A percentile compares a stretch with the other conserved stretches of the same genome.
These are phyloP conservation scores for Russula virescens DNA, from an alignment of 768 basidiomycete genomes.

Conservation along the genomic window DNA sequence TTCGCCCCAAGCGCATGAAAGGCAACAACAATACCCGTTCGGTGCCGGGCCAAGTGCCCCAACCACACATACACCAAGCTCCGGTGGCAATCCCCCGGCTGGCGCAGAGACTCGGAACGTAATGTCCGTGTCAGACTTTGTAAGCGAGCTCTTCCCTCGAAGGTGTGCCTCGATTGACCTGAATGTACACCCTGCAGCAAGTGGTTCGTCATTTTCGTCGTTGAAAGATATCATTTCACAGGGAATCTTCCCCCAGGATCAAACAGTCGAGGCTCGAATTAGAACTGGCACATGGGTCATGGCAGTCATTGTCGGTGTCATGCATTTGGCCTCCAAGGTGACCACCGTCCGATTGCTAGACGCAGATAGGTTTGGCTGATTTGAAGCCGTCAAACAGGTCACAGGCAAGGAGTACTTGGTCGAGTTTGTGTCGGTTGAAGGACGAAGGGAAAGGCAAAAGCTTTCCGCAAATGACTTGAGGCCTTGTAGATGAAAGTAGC, in stretches of 20 bases:
- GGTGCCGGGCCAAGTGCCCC: too few species aligned
- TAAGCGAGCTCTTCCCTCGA: not conserved
- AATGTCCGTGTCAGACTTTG: not conserved
- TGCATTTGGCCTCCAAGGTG: slow-evolving; percentile 24
- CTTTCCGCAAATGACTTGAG: not conserved
- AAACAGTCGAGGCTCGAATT: slow-evolving; percentile 30
- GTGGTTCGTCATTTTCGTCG: slow-evolving; percentile 3
- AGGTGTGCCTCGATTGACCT: not conserved
- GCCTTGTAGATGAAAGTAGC: not conserved
- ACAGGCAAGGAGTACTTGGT: not conserved
- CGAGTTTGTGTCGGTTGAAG: slow-evolving; percentile 9
- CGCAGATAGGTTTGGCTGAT: not conserved
- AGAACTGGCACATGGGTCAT: slow-evolving; percentile 32
- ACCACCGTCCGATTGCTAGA: not conserved
- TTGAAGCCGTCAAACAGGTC: slow-evolving; percentile 3
- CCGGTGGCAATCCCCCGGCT: not conserved
- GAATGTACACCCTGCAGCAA: not conserved
- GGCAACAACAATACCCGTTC: too few species aligned
- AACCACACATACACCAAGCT: not conserved
- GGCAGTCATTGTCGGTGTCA: slow-evolving; percentile 29
- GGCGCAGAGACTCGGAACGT: not conserved
- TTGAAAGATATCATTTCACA: not conserved
- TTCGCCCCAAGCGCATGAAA: too few species aligned
- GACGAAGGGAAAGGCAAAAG: not conserved
- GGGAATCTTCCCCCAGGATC: slow-evolving; percentile 19